phyloP scores from a whole-genome alignment of 805 yeast species.

The Kregervanrija delftensis region DNA sequence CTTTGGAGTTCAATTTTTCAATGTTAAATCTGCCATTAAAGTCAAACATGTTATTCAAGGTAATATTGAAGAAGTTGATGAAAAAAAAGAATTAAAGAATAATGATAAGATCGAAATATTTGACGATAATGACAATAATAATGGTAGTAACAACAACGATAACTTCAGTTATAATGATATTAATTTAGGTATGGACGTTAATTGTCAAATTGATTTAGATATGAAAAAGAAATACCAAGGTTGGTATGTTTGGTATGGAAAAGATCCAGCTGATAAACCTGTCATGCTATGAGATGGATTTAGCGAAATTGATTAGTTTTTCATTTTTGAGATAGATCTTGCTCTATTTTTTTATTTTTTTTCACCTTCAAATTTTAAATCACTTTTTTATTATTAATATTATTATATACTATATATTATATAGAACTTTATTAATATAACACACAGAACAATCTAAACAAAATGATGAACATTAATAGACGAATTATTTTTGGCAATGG shows the following conservation, averaged over 20 bases:
- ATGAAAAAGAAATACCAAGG: slow-evolving; percentile 41
- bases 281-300: slow-evolving; percentile 2
- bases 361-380: neutral
- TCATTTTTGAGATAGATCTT: neutral
- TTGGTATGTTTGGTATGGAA: slow-evolving; percentile 64
- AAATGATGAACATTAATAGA: too few relatives aligned
- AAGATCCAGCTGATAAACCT: slow-evolving; percentile 55
- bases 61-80: neutral
- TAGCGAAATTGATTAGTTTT: neutral
- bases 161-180: too few relatives aligned
- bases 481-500: too few relatives aligned
- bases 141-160: too few relatives aligned
- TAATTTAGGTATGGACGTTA: neutral
- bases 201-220: slow-evolving; percentile 10
- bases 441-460: too few relatives aligned
- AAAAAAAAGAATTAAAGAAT: slow-evolving; percentile 1
- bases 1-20: slow-evolving; percentile 52
- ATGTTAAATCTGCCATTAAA: slow-evolving; percentile 50
- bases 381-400: neutral
- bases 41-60: slow-evolving; percentile 44
- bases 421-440: too few relatives aligned
- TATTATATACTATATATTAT: neutral
- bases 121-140: neutral
- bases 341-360: neutral
- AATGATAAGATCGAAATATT: neutral